A percentile compares a stretch with the other conserved stretches of the same genome.
These are phyloP conservation scores for Proliferodiscus dingleyae DNA, from an alignment of 2,329 filamentous ascomycete genomes.

Conservation along the genomic window DNA sequence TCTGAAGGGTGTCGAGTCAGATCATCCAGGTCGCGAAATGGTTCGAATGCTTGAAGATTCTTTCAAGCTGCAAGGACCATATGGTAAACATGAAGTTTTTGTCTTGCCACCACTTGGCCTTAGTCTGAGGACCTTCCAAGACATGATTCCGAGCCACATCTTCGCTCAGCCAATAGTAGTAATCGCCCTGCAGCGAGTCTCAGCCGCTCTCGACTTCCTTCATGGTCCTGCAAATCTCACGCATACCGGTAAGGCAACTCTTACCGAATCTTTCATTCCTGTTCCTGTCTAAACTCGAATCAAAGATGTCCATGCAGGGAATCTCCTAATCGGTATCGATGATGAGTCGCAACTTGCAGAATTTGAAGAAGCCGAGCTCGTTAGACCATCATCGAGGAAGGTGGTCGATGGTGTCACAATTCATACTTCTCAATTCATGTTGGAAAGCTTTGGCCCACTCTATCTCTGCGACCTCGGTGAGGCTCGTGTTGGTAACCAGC, in stretches of 20 bases:
- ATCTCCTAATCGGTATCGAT: too few species aligned
- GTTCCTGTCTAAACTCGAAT: too few species aligned
- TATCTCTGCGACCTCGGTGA: constrained; percentile 13
- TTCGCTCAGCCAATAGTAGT: constrained; percentile 2
- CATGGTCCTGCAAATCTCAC: too few species aligned
- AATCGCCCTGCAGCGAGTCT: too few species aligned
- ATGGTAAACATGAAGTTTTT: constrained; percentile 33
- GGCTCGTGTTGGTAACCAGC: constrained; percentile 4
- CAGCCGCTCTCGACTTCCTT: too few species aligned
- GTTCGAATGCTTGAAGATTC: constrained; percentile 34
- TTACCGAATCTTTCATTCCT: too few species aligned
- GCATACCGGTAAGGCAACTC: too few species aligned
- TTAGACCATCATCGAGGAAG: constrained; percentile 12
- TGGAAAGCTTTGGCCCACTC: constrained; percentile 10
- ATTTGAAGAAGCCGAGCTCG: constrained; percentile 16
- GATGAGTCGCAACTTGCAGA: constrained; percentile 10
- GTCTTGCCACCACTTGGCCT: constrained; percentile 36
- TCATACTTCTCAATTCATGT: constrained; percentile 14
- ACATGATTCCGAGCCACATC: constrained; percentile 16
- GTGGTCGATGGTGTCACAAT: constrained; percentile 8
- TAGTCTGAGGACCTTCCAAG: constrained; percentile 33
- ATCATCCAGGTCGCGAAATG: constrained; percentile 17
- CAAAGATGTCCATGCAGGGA: too few species aligned
- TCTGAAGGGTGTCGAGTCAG: neutral
- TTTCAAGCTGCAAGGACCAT: constrained; percentile 29